Evolutionary conservation across 2,329 filamentous ascomycete genomes (phyloP).

Genomic region (Xenosphaeropsis pyriputrescens): DNA sequence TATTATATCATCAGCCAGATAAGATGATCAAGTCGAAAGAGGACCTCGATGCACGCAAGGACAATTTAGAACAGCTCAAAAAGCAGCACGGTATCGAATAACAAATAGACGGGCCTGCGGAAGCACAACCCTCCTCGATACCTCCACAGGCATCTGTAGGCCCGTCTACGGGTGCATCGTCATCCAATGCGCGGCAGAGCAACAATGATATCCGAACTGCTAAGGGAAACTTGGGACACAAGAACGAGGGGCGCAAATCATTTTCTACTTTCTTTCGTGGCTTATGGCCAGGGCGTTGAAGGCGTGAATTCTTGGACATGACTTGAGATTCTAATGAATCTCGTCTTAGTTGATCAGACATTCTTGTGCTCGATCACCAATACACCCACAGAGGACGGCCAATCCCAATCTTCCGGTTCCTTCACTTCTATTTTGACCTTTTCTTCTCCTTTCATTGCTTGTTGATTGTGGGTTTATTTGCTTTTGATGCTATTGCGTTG

Average conservation of each 20-base stretch:
- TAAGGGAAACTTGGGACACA: conserved; percentile 6
- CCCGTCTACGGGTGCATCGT: conserved; percentile 35
- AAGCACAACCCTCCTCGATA: conserved; percentile 10
- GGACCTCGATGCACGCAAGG: conserved; percentile 84
- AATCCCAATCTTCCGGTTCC: background rate
- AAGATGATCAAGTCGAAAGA: conserved; percentile 80
- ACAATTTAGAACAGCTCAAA: conserved; percentile 97
- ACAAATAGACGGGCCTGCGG: conserved; percentile 61
- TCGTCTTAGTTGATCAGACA: background rate
- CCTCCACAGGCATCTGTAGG: conserved; percentile 16
- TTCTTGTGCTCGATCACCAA: conserved; percentile 3
- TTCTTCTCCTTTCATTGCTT: background rate
- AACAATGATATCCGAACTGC: conserved; percentile 6
- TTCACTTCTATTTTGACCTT: background rate
- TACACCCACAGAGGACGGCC: background rate
- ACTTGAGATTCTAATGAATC: background rate
- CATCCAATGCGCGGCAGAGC: conserved; percentile 8
- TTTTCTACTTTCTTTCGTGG: conserved; percentile 15
- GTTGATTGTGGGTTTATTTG: background rate
- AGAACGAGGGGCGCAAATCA: conserved; percentile 8
- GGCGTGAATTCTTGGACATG: conserved; percentile 5
- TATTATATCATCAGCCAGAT: conserved; percentile 64
- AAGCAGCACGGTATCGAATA: conserved; percentile 97
- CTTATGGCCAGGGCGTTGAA: conserved; percentile 2
- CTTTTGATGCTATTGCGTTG: too few relatives aligned